Base-by-base conservation (phyloP, 106 monocot genomes). In the Phalaenopsis equestris region DNA sequence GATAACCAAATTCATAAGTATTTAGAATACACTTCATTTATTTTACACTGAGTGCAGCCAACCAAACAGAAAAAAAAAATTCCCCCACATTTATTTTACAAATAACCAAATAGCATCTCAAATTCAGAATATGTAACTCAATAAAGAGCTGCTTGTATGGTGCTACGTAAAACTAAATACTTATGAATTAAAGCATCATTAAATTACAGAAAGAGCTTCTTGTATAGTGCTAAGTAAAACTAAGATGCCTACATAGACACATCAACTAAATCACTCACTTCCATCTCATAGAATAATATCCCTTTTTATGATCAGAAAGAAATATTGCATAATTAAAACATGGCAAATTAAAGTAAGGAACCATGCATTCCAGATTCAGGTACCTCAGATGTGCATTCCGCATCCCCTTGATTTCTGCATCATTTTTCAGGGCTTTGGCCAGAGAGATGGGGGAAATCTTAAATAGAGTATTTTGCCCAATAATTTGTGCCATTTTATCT, bases 341-440 rank as follows among this genome's bases (percentile, higher is more conserved):
- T 43, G 74, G 9, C 19, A 17, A 42, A 6, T 42, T 42, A 73
- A 73, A 43, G 74, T 4, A 74, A 76, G 46, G 77, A 76, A 48
- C 2, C 21, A 5, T 39, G 48, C 57, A 47, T 18, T 84, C 21
- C 18, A 75, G 43, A 56, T 73, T 21, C 24, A 56, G 17, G 72
- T 88, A 93, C 96, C 96, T 94, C 73, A 97, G 76, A 87, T 98
- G 97, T 80, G 90, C 87, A 81, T 79, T 91, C 12, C 88, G 85
- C 97, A 98, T 98, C 47, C 97, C 97, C 72, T 90, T 86, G 84
- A 98, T 85, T 81, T 98, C 97, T 80, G 88, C 89, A 12, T 80
- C 81, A 68, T 94, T 98, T 84, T 98, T 98, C 47, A 94, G 78
- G 57, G 97, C 87, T 85, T 98, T 98, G 42, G 89, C 86, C 43